Conservation (phyloP, 2,329 filamentous ascomycete genomes). For the Xylaria sp. region DNA sequence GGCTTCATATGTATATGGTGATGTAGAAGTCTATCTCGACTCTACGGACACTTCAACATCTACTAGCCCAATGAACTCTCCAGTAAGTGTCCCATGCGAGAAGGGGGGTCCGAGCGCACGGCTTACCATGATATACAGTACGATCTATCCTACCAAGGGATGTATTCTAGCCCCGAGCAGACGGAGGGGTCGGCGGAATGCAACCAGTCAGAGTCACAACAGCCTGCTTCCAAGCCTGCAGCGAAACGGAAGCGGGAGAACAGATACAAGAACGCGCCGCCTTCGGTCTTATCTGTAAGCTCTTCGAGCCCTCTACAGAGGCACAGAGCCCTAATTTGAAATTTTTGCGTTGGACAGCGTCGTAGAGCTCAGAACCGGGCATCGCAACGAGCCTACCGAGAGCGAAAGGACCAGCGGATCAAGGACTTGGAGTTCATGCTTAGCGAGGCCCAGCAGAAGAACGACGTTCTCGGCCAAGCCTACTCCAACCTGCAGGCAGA, state of each 20-base stretch:
- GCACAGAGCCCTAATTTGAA: constrained; percentile 15
- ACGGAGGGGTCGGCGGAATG: constrained; percentile 29
- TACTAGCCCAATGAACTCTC: constrained; percentile 43
- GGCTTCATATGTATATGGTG: constrained; percentile 40
- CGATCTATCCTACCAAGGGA: constrained; percentile 35
- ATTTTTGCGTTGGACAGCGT: constrained; percentile 42
- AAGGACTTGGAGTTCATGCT: constrained; percentile 64
- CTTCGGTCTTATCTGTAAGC: constrained; percentile 52
- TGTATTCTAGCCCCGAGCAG: constrained; percentile 31
- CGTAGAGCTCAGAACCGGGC: constrained; percentile 63
- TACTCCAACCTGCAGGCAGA: constrained; percentile 54
- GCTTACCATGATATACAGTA: constrained; percentile 35
- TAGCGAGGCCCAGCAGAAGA: constrained; percentile 54
- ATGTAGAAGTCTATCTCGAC: constrained; percentile 42
- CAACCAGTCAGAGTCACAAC: constrained; percentile 29
- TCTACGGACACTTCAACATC: constrained; percentile 39
- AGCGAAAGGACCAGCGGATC: constrained; percentile 67
- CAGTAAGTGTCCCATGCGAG: constrained; percentile 33
- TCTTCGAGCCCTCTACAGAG: background rate
- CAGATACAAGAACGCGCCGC: constrained; percentile 56
- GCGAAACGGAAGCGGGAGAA: constrained; percentile 55
- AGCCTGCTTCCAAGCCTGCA: constrained; percentile 39
- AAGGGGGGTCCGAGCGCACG: background rate
- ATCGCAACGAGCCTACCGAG: constrained; percentile 63
- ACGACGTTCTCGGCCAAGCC: constrained; percentile 57